phyloP scores from a whole-genome alignment of 768 basidiomycete genomes.

The Cyclocybe aegerita region DNA sequence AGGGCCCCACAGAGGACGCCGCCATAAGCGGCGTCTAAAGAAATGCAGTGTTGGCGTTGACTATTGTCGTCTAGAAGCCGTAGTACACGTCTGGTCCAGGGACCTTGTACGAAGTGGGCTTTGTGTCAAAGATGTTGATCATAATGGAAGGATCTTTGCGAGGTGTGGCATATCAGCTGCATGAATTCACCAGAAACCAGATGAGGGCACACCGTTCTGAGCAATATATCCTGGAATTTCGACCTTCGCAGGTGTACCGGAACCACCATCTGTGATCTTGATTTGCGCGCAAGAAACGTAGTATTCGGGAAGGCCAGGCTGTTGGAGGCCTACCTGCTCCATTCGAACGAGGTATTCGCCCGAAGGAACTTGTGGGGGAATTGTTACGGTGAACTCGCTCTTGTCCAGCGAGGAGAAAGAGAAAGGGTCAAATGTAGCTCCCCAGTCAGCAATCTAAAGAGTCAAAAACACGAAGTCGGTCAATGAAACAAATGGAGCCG shows the following conservation, averaged over 20 bases:
- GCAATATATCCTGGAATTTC: conserved; percentile 45
- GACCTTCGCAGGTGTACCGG: conserved; percentile 41
- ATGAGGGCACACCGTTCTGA: conserved; percentile 21
- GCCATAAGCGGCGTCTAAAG: too few species aligned
- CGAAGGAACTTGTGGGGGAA: conserved; percentile 35
- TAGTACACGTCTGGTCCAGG: too few species aligned
- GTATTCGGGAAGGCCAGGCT: conserved; percentile 40
- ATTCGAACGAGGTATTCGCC: conserved; percentile 44
- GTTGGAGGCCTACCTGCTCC: conserved; percentile 45
- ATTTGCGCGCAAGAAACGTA: conserved; percentile 48
- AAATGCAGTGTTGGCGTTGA: too few species aligned
- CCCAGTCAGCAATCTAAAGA: conserved; percentile 35
- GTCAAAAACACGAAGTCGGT: neutral
- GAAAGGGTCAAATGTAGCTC: conserved; percentile 32
- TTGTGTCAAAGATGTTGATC: conserved; percentile 3
- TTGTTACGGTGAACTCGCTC: conserved; percentile 33
- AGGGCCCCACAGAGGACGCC: too few species aligned
- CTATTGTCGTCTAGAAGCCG: too few species aligned
- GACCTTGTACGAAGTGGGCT: neutral
- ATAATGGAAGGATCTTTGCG: neutral
- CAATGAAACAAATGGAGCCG: neutral
- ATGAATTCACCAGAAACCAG: neutral
- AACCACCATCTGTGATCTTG: conserved; percentile 38
- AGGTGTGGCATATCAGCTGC: neutral
- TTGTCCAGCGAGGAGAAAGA: conserved; percentile 24